Evolutionary conservation across 352 stramenopile species (phyloP), one percentile per base, ranked within the genome.

Genomic region (Hyaloperonospora brassicae): DNA sequence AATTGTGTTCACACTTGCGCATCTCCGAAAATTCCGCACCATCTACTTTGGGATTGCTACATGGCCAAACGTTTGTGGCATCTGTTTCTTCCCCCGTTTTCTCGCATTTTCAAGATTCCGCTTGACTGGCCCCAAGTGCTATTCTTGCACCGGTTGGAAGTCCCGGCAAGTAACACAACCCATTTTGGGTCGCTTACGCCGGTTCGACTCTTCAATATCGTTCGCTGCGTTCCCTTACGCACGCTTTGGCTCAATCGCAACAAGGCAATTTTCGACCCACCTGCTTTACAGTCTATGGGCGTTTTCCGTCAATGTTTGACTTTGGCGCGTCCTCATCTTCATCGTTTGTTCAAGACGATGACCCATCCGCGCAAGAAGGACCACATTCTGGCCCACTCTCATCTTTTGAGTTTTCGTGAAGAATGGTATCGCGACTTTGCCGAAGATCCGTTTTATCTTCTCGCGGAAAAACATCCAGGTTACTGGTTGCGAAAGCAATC

Each of bases 41-140:
- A 49, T 45, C 8, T 59, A 12, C 23, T 53, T 12, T 59, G 45
- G 52, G 44, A 53, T n/a, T 59, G 52, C 45, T 11, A 43, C 24
- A 43, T 36, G 6, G 45, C 52, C 5, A 12, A 45, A 0, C 12
- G n/a, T 13, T n/a, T 53, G 2, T 59, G 52, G 52, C 23, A 9
- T 13, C 13, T 42, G 36, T 42, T 42, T 35, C 45, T 59, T 2
- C 14, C 44, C 9, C 34, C 34, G 3, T 53, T 59, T 42, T 12
- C 11, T 10, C 5, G 17, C 13, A 1, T 35, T 52, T 52, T 52
- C 51, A 14, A 11, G n/a, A 1, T 8, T 9, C 1, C 27, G 0
- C 30, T 53, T 49, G 22, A 31, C 0, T 47, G 42, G 22, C 7
- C 22, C 22, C 42, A 47, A 21, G 22, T 47, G 6, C 24, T 35